Percentiles rank a stretch among this genome's conserved stretches.
Conservation (phyloP, 2,329 filamentous ascomycete species). For the Colletotrichum theobromicola region DNA sequence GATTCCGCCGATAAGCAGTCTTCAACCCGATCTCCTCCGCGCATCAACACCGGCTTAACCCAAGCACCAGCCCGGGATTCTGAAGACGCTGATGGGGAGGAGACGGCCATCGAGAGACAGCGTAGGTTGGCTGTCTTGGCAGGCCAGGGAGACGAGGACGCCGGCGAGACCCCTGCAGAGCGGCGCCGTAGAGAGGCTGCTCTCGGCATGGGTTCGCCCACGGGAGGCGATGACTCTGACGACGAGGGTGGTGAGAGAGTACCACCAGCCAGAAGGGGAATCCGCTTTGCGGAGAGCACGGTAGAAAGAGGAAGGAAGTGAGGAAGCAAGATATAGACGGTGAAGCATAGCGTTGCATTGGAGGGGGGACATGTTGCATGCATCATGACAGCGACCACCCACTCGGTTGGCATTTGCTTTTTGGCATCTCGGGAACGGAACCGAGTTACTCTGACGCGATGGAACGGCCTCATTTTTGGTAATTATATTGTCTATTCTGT, state of each 20-base stretch:
- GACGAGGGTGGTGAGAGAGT: conserved; percentile 63
- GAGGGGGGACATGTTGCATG: neutral
- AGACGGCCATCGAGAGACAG: conserved; percentile 74
- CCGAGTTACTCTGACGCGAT: neutral
- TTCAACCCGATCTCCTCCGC: neutral
- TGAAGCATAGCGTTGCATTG: conserved; percentile 17
- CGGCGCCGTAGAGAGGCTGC: conserved; percentile 76
- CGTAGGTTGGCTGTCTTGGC: conserved; percentile 63
- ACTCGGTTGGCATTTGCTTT: neutral
- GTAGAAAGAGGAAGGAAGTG: conserved; percentile 28
- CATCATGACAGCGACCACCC: conserved; percentile 14
- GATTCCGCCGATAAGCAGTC: conserved; percentile 1
- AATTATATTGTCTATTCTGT: conserved; percentile 18
- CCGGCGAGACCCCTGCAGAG: conserved; percentile 76
- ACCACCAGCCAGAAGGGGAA: conserved; percentile 57
- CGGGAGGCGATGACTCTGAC: conserved; percentile 55
- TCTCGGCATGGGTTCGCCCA: conserved; percentile 57
- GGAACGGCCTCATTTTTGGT: conserved; percentile 15
- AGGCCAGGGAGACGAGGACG: conserved; percentile 48
- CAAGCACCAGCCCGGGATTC: neutral
- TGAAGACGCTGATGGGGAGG: conserved; percentile 41
- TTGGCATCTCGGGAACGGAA: neutral
- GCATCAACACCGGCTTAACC: neutral
- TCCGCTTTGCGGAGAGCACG: conserved; percentile 62
- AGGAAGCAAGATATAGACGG: neutral